A percentile compares a stretch with the other conserved stretches of the same genome.
phyloP scores from a whole-genome alignment of 208 protist genomes.

The Wallacemonas collosoma region DNA sequence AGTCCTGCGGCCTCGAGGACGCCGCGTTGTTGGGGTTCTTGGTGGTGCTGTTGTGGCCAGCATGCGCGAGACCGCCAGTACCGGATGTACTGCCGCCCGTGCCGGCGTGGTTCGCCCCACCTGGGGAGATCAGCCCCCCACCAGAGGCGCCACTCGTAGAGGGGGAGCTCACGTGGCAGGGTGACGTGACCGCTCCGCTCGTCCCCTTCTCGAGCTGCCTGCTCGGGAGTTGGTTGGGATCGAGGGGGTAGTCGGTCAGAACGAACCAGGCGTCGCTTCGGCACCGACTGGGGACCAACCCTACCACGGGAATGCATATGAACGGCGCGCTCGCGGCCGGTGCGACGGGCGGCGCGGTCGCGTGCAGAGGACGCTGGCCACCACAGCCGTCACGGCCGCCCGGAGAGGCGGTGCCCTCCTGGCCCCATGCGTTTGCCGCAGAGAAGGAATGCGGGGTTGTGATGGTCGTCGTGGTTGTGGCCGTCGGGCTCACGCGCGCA shows the following conservation, averaged over 20 bases:
- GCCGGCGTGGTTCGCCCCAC: too few species aligned
- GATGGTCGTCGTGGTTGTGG: too few species aligned
- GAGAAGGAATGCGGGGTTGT: too few species aligned
- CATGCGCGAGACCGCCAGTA: background rate
- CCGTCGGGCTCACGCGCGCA: too few species aligned
- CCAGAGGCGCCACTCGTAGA: background rate
- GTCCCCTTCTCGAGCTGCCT: background rate
- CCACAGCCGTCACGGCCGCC: too few species aligned
- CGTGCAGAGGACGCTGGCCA: background rate
- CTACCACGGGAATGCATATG: conserved; percentile 62
- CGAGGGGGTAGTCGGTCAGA: conserved; percentile 25
- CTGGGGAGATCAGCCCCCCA: too few species aligned
- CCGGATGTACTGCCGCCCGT: too few species aligned
- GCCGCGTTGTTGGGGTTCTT: conserved; percentile 7
- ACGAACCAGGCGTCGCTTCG: conserved; percentile 80
- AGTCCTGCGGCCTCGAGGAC: conserved; percentile 1
- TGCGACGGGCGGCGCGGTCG: background rate
- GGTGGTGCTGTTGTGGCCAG: background rate
- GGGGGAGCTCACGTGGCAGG: background rate
- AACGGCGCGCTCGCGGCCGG: conserved; percentile 2
- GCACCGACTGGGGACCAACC: conserved; percentile 75
- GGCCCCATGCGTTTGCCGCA: too few species aligned
- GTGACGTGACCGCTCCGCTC: background rate
- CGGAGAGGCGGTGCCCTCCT: too few species aligned
- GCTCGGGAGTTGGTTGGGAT: background rate